Conservation (phyloP, 208 protist genomes). For the Crithidia fasciculata region DNA sequence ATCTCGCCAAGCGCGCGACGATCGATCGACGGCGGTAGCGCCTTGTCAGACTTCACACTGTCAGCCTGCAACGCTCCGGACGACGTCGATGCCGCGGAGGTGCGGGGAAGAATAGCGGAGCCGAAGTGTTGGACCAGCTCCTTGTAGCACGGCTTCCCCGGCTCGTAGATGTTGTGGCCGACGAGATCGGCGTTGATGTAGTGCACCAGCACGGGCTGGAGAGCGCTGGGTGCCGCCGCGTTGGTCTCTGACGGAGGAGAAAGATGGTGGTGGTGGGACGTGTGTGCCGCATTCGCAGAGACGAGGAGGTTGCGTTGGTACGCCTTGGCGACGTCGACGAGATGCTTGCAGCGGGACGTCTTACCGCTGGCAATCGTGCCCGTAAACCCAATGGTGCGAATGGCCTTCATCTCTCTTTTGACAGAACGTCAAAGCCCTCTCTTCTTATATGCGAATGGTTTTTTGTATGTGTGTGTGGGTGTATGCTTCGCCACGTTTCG, state of each 20-base stretch:
- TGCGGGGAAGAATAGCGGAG: slow-evolving; percentile 37
- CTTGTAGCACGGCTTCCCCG: slow-evolving; percentile 72
- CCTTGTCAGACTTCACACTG: not conserved
- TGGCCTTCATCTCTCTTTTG: slow-evolving; percentile 15
- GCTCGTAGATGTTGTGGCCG: slow-evolving; percentile 74
- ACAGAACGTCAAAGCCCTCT: not conserved
- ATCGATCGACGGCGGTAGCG: slow-evolving; percentile 42
- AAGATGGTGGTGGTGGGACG: too few relatives aligned
- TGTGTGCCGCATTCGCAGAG: not conserved
- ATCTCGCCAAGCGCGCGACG: slow-evolving; percentile 51
- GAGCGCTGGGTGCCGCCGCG: not conserved
- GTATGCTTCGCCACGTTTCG: too few relatives aligned
- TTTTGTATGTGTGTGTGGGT: too few relatives aligned
- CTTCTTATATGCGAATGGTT: not conserved
- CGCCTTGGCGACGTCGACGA: slow-evolving; percentile 39
- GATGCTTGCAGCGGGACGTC: slow-evolving; percentile 63
- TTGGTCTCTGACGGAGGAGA: too few relatives aligned
- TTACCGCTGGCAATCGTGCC: slow-evolving; percentile 87
- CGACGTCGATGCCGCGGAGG: not conserved
- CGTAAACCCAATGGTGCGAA: slow-evolving; percentile 65
- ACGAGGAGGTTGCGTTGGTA: slow-evolving; percentile 12
- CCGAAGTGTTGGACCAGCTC: slow-evolving; percentile 67
- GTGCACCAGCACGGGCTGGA: slow-evolving; percentile 30
- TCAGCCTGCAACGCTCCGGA: not conserved
- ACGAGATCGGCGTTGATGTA: slow-evolving; percentile 74